A percentile compares a stretch with the other conserved stretches of the same genome.
These are phyloP conservation scores for Euphorbia peplus DNA, from an alignment of 345 rosid species.

Conservation along the genomic window DNA sequence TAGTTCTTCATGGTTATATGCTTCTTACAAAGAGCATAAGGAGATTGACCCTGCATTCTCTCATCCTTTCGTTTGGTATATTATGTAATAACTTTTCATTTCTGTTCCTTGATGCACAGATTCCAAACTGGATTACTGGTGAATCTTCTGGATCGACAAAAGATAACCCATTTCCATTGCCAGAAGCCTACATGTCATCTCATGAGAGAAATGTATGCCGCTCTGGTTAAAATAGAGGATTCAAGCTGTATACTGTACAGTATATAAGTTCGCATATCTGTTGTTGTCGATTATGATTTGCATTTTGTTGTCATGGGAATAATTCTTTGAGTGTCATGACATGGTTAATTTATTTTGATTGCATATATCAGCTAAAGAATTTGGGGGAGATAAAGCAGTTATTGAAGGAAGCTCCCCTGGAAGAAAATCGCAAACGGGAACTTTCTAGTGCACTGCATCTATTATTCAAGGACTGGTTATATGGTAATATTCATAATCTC, in stretches of 20 bases:
- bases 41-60: not conserved
- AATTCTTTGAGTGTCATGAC: not conserved
- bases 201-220: slow-evolving; percentile 77
- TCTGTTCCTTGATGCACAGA: slow-evolving; percentile 44
- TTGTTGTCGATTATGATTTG: slow-evolving; percentile 3
- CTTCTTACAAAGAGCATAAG: not conserved
- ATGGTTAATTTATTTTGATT: not conserved
- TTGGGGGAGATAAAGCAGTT: slow-evolving; percentile 71
- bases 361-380: slow-evolving; percentile 57
- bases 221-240: slow-evolving; percentile 8
- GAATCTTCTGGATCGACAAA: slow-evolving; percentile 68
- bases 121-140: slow-evolving; percentile 86
- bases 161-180: slow-evolving; percentile 82
- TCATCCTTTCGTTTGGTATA: too few relatives aligned
- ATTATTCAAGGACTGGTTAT: slow-evolving; percentile 95
- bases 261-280: slow-evolving; percentile 12
- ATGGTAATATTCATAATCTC: slow-evolving; percentile 47
- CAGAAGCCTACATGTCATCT: slow-evolving; percentile 62
- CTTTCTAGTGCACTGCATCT: slow-evolving; percentile 82
- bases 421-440: slow-evolving; percentile 85
- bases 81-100: not conserved
- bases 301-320: slow-evolving; percentile 12
- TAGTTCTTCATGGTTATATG: not conserved
- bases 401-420: slow-evolving; percentile 71
- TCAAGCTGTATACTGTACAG: not conserved